Conservation (phyloP, 306 rosid species). For the Phaseolus lunatus region DNA sequence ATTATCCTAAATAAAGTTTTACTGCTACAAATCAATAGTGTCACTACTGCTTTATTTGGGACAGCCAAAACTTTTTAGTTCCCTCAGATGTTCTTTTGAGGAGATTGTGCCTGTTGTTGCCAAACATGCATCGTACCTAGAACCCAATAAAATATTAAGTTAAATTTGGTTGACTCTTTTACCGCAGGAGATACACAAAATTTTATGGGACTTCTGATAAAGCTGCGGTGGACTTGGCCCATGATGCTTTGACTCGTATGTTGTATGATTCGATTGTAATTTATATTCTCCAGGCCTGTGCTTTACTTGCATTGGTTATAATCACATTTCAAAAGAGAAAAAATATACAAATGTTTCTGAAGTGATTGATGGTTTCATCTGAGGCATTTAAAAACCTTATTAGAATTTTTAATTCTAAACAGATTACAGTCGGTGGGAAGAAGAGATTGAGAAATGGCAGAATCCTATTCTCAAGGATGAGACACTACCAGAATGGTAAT, state of each 20-base stretch:
- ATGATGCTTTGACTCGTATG: constrained; percentile 93
- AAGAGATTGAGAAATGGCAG: constrained; percentile 96
- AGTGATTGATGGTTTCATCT: constrained; percentile 24
- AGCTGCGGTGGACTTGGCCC: constrained; percentile 84
- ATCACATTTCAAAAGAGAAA: constrained; percentile 1
- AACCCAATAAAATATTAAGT: constrained; percentile 11
- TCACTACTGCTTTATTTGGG: background rate
- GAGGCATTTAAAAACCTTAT: constrained; percentile 32
- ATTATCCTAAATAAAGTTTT: constrained; percentile 24
- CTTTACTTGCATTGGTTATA: constrained; percentile 25
- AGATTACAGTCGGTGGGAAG: constrained; percentile 97
- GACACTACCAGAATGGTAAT: constrained; percentile 90
- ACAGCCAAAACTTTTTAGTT: background rate
- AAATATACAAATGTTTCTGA: constrained; percentile 21
- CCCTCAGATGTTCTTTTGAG: background rate
- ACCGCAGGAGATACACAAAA: constrained; percentile 94
- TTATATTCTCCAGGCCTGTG: constrained; percentile 39
- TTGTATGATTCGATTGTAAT: constrained; percentile 33
- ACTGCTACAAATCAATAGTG: constrained; percentile 16
- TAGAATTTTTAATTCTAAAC: constrained; percentile 49
- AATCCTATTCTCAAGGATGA: constrained; percentile 82
- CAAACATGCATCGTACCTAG: background rate
- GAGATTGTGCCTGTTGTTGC: constrained; percentile 8
- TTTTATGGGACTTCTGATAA: constrained; percentile 92
- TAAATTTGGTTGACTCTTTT: constrained; percentile 33